Base-by-base conservation (phyloP, 1,284 basidiomycete genomes). In the Cutaneotrichosporon spelunceum region DNA sequence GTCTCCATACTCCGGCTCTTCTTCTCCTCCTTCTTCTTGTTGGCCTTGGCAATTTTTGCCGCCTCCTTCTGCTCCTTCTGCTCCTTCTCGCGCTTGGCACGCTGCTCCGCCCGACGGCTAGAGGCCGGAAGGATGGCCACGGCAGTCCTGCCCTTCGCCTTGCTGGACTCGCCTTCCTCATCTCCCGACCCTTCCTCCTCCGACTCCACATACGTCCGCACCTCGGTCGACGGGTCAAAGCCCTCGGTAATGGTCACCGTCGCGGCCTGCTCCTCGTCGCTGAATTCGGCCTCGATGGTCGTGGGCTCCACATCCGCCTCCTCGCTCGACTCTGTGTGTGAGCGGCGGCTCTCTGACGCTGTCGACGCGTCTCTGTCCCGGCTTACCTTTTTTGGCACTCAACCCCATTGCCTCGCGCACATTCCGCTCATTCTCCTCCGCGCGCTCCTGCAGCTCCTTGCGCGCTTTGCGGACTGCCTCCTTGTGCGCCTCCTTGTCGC, bases 181-280 rank as follows among this genome's bases (percentile, higher is more conserved):
- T 45, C 33, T 21, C 49, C 45, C 19, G 44, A 29, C 10, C 29
- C 60, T 1, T 58, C 50, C 24, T 67, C 61, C n/a, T 68, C 42
- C 5, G 53, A 53, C n/a, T 30, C 45, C 2, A 29, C 50, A n/a
- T 34, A 36, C 21, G 39, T 53, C 53, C 34, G 29, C 2, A 19
- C 30, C 9, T 49, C 42, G 0, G 55, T n/a, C 0, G 70, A 58
- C 9, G 73, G 72, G 55, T 78, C 76, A 58, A 79, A 79, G 60
- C 79, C 78, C 52, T 80, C 78, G 6, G 69, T 71, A 59, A 80
- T 78, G 23, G 78, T 79, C 11, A 80, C 78, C 0, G 76, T 75
- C 1, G 78, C 79, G 30, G 74, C 64, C 61, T 78, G 75, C 42
- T 79, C 77, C 30, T 74, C 78, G 65, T 79, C 78, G 23, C 71